Evolutionary conservation across 2,329 filamentous ascomycete genomes (phyloP), one percentile per base, ranked within the genome.

Genomic region (Colletotrichum chrysophilum): DNA sequence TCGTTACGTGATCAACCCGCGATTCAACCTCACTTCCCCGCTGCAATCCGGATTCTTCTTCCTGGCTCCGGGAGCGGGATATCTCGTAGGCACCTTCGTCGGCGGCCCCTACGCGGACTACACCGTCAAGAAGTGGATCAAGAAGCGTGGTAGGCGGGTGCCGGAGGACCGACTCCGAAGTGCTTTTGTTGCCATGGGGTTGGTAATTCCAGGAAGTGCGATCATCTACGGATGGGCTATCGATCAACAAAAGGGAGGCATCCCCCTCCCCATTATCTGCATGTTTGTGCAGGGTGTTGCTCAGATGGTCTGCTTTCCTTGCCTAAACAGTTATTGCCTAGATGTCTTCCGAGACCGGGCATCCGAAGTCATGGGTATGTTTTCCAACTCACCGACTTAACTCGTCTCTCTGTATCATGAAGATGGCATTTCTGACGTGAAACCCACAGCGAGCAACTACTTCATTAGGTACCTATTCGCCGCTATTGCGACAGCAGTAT

Each of bases 381-480:
- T 16, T 10, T 21, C 8, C 5, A 12, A 16, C 10, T 14, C 14
- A 8, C 16, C 9, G 12, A 16, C n/a, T 2, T 5, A 12, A 34
- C 2, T 3, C 24, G 16, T 18, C 16, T 43, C n/a, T 5, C 16
- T n/a, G 7, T 43, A 6, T 18, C 18, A 43, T 43, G 32, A 43
- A n/a, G 38, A 48, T n/a, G 18, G 18, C 16, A 26, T 26, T 8
- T 10, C 70, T 75, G 8, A 76, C 70, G 0, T 3, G 7, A 21
- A 16, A 5, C 34, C 3, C 3, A 8, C n/a, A 76, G 94, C 94
- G 0, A 94, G 94, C 0, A 97, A 96, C 82, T 97, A 96, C 83
- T 92, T 95, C 79, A 88, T 94, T 65, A 88, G 95, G 5, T 97
- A 96, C 82, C 81, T 95, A 6, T 94, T 96, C 78, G 94, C 92